Conservation (phyloP, 2,329 filamentous ascomycete genomes). For the Ophiostoma triangulosporum region DNA sequence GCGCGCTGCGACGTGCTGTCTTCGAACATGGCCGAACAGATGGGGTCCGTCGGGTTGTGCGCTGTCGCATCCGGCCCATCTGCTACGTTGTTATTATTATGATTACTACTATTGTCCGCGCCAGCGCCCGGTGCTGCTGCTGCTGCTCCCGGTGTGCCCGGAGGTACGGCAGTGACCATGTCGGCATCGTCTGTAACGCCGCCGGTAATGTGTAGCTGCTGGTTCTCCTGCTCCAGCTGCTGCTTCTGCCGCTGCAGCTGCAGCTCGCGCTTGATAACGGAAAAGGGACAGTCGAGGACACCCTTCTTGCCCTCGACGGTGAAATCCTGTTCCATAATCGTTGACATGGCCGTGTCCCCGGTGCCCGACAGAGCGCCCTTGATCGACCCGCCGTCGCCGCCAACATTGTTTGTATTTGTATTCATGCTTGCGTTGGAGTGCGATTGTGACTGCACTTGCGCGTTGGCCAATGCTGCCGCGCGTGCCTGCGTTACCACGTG, state of each 20-base stretch:
- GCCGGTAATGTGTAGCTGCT: constrained; percentile 4
- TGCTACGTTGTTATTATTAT: background rate
- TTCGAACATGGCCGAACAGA: constrained; percentile 50
- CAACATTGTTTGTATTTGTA: constrained; percentile 1
- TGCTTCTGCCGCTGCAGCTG: constrained; percentile 11
- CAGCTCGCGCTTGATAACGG: constrained; percentile 25
- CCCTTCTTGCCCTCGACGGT: constrained; percentile 75
- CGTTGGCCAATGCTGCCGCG: background rate
- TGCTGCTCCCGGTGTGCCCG: constrained; percentile 6
- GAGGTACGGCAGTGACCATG: constrained; percentile 15
- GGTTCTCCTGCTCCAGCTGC: constrained; percentile 8
- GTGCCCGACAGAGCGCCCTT: constrained; percentile 33
- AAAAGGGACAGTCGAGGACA: constrained; percentile 70
- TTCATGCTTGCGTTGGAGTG: background rate
- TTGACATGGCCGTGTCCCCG: constrained; percentile 44
- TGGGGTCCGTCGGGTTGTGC: constrained; percentile 42
- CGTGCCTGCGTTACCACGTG: constrained; percentile 25
- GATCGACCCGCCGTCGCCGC: constrained; percentile 29
- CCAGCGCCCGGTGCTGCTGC: background rate
- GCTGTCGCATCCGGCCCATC: constrained; percentile 26
- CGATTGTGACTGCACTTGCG: background rate
- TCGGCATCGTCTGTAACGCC: constrained; percentile 8
- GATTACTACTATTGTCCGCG: background rate
- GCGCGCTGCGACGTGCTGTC: constrained; percentile 42
- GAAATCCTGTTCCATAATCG: constrained; percentile 74